Conservation (phyloP, 495 filamentous ascomycete species). For the Tuber magnatum region DNA sequence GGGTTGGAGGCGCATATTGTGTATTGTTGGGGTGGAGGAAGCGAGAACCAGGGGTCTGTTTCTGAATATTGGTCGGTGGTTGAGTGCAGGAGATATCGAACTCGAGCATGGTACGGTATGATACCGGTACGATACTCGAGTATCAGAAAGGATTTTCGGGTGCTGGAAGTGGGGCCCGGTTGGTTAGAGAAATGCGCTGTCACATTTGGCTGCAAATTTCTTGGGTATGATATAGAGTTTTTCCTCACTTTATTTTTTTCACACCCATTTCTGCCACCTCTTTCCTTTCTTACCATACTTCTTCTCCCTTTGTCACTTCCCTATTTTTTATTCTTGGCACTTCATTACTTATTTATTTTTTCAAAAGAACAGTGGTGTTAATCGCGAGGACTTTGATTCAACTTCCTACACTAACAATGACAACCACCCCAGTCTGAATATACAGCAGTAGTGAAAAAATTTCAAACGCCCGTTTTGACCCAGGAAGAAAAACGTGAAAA, state of each 20-base stretch:
- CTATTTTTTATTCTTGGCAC: background rate
- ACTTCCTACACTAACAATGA: background rate
- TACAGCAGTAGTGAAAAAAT: background rate
- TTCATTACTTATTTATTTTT: background rate
- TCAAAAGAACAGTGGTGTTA: background rate
- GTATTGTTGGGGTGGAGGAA: background rate
- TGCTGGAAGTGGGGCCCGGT: background rate
- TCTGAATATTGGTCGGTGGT: background rate
- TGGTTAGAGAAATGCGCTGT: background rate
- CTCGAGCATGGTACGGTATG: no score
- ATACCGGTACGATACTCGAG: no score
- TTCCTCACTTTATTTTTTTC: no score
- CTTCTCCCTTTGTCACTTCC: background rate
- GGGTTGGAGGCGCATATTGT: no score
- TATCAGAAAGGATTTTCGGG: constrained; percentile 4
- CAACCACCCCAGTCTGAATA: background rate
- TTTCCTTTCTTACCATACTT: no score
- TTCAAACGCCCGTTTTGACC: background rate
- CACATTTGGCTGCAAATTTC: background rate
- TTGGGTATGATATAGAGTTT: no score
- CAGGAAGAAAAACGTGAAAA: background rate
- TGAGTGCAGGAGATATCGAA: no score
- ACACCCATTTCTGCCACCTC: no score
- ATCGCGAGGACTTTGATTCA: background rate
- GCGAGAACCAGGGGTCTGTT: background rate